Evolutionary conservation across 139 green algal genomes (phyloP), one percentile per base, ranked within the genome.

Genomic region (Spirogloea muscicola): DNA sequence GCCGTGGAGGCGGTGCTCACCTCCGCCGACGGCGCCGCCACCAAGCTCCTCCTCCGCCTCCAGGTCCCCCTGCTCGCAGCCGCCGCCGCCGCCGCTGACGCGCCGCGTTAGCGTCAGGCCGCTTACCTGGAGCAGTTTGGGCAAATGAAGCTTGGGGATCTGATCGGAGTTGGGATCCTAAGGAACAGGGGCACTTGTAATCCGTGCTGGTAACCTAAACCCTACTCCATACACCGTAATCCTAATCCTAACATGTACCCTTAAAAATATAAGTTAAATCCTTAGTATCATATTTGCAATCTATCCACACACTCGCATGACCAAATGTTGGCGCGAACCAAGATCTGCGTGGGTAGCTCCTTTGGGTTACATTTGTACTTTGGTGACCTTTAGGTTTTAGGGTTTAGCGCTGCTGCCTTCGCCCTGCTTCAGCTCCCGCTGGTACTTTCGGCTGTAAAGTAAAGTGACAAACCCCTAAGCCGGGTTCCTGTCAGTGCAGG

Each of bases 401-500:
- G n/a, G n/a, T n/a, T n/a, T n/a, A n/a, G n/a, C n/a, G n/a, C n/a
- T n/a, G n/a, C n/a, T n/a, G n/a, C n/a, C n/a, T n/a, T n/a, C n/a
- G n/a, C n/a, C n/a, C n/a, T n/a, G n/a, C n/a, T n/a, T n/a, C n/a
- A n/a, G n/a, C n/a, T n/a, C n/a, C n/a, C n/a, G n/a, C n/a, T n/a
- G n/a, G n/a, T n/a, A n/a, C n/a, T n/a, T n/a, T n/a, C n/a, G n/a
- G n/a, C n/a, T n/a, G 21, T 52, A 13, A 16, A 27, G 16, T 62
- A 21, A 38, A 13, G 21, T 62, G 7, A 21, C 52, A 34, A 13
- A n/a, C 52, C 21, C 16, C 52, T 34, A 10, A 13, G 7, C 16
- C 16, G 29, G 9, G 9, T 29, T 62, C 21, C 18, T 69, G 9
- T 69, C 21, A 60, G 40, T 69, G 82, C 91, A 97, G 84, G 93